Evolutionary conservation across 768 basidiomycete species (phyloP).

Genomic region (Leccinellum rugosiceps): DNA sequence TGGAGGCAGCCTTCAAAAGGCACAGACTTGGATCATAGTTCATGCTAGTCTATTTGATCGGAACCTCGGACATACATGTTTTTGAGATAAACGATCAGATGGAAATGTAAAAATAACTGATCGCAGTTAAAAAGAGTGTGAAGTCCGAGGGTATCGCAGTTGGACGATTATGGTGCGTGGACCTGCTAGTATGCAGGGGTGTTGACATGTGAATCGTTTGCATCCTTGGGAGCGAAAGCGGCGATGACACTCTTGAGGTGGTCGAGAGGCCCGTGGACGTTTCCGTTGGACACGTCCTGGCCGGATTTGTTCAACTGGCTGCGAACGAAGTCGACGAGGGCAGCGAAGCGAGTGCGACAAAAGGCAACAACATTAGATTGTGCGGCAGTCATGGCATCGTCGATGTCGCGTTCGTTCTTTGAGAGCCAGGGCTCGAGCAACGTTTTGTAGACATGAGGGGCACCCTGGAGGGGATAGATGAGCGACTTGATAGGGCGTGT

Average conservation of each 20-base stretch:
- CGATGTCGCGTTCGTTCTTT: constrained; percentile 57
- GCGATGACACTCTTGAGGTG: constrained; percentile 37
- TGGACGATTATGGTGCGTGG: constrained; percentile 1
- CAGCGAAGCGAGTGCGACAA: constrained; percentile 46
- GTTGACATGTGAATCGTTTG: constrained; percentile 10
- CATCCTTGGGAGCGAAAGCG: constrained; percentile 19
- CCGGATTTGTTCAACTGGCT: constrained; percentile 42
- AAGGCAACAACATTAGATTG: constrained; percentile 56
- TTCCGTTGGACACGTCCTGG: constrained; percentile 22
- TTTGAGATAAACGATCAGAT: neutral
- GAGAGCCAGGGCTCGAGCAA: constrained; percentile 61
- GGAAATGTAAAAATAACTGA: neutral
- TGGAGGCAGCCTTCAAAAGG: constrained; percentile 74
- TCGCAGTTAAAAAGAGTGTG: neutral
- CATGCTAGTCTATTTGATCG: constrained; percentile 3
- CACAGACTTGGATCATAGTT: constrained; percentile 41
- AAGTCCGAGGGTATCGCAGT: constrained; percentile 9
- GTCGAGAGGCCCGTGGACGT: constrained; percentile 26
- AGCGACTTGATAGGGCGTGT: neutral
- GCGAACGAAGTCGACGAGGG: constrained; percentile 47
- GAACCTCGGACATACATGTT: constrained; percentile 8
- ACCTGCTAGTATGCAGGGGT: neutral
- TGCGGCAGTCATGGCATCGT: constrained; percentile 52
- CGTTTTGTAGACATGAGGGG: constrained; percentile 58
- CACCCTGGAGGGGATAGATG: constrained; percentile 46